Evolutionary conservation across 1,139 yeast genomes (phyloP).

Genomic region (Taphrina communis): DNA sequence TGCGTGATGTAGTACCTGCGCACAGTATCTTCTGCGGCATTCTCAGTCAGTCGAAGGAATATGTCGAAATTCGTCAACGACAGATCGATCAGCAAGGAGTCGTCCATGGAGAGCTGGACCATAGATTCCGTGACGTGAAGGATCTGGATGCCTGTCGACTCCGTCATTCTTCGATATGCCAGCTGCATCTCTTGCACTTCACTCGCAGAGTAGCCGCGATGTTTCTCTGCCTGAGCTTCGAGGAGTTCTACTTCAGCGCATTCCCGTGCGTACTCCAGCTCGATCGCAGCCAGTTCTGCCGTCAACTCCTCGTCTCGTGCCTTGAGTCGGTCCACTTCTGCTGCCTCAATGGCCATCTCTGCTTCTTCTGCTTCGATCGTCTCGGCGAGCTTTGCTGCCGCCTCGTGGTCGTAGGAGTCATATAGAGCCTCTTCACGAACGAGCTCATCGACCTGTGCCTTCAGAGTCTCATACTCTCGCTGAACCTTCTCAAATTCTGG

Average conservation of each 20-base stretch:
- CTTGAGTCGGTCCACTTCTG: slow-evolving; percentile 25
- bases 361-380: slow-evolving; percentile 44
- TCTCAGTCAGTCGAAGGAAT: slow-evolving; percentile 7
- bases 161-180: slow-evolving; percentile 47
- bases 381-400: slow-evolving; percentile 41
- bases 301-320: slow-evolving; percentile 20
- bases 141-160: slow-evolving; percentile 41
- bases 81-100: slow-evolving; percentile 12
- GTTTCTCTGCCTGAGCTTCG: slow-evolving; percentile 43
- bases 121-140: slow-evolving; percentile 11
- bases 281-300: slow-evolving; percentile 7
- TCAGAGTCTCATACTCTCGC: slow-evolving; percentile 49
- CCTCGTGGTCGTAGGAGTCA: slow-evolving; percentile 45
- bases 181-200: slow-evolving; percentile 59
- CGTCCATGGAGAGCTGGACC: slow-evolving; percentile 18
- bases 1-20: slow-evolving; percentile 18
- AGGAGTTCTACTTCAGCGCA: slow-evolving; percentile 42
- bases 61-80: background rate
- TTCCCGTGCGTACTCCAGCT: slow-evolving; percentile 11
- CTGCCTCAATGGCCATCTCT: slow-evolving; percentile 34
- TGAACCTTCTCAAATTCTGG: slow-evolving; percentile 49
- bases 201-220: slow-evolving; percentile 48
- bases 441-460: slow-evolving; percentile 49
- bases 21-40: background rate
- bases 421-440: slow-evolving; percentile 25